Conservation (phyloP, 1,284 basidiomycete genomes). For the Stygiomarasmius scandens region DNA sequence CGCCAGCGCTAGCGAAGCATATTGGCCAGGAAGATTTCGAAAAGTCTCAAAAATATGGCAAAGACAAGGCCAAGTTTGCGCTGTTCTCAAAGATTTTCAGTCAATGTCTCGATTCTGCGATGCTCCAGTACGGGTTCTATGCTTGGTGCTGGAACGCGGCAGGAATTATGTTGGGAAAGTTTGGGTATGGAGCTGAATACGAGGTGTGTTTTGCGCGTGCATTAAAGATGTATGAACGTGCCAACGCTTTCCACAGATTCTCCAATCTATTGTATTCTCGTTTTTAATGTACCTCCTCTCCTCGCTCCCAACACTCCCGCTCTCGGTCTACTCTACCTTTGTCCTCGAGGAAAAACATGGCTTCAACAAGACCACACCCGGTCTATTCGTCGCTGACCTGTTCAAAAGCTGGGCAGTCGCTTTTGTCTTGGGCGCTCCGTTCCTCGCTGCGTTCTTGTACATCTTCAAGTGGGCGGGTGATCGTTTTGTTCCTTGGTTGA, state of each 20-base stretch:
- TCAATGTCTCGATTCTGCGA: slow-evolving; percentile 68
- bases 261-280: slow-evolving; percentile 83
- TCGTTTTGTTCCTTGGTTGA: slow-evolving; percentile 86
- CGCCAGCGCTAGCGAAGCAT: slow-evolving; percentile 72
- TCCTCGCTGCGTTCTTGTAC: slow-evolving; percentile 85
- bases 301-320: slow-evolving; percentile 70
- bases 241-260: slow-evolving; percentile 49
- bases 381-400: slow-evolving; percentile 77
- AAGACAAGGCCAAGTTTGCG: slow-evolving; percentile 88
- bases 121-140: slow-evolving; percentile 80
- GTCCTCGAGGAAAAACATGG: slow-evolving; percentile 94
- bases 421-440: slow-evolving; percentile 81
- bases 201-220: slow-evolving; percentile 48
- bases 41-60: slow-evolving; percentile 91
- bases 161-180: slow-evolving; percentile 50
- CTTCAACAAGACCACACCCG: slow-evolving; percentile 91
- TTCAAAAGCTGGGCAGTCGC: slow-evolving; percentile 81
- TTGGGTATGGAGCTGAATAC: slow-evolving; percentile 69
- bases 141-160: slow-evolving; percentile 77
- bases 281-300: slow-evolving; percentile 70
- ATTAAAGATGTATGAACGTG: neutral
- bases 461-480: slow-evolving; percentile 94
- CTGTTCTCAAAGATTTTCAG: slow-evolving; percentile 76
- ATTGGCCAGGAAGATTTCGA: slow-evolving; percentile 77
- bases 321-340: slow-evolving; percentile 87